Conservation (phyloP, 257 asterid genomes). For the Mitragyna speciosa region DNA sequence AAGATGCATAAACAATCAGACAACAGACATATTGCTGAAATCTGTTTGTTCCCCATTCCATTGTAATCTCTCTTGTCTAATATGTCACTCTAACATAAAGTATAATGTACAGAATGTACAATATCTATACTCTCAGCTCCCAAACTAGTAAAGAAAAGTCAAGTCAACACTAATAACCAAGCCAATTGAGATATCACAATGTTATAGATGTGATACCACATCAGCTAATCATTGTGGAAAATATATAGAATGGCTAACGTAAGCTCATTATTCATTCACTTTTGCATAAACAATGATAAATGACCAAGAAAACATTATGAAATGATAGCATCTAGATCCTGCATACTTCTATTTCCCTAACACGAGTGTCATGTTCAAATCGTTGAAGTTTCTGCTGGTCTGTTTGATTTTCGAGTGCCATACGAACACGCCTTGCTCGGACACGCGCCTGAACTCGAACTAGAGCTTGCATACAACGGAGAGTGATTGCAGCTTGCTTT, state of each 20-base stretch:
- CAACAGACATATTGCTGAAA: neutral
- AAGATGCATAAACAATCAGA: neutral
- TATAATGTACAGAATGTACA: neutral
- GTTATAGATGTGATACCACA: neutral
- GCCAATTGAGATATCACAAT: neutral
- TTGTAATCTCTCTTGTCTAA: neutral
- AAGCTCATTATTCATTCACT: neutral
- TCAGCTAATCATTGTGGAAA: neutral
- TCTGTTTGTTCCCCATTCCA: neutral
- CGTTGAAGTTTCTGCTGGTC: slow-evolving; percentile 69
- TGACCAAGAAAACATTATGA: neutral
- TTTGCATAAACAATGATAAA: neutral
- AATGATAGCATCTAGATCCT: slow-evolving; percentile 12
- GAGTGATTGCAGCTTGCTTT: slow-evolving; percentile 94
- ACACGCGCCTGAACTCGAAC: slow-evolving; percentile 99
- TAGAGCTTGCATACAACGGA: slow-evolving; percentile 98
- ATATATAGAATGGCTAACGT: neutral
- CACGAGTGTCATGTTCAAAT: slow-evolving; percentile 72
- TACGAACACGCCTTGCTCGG: slow-evolving; percentile 93
- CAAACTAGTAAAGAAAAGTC: neutral
- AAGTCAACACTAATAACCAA: neutral
- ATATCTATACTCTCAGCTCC: neutral
- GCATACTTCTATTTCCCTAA: slow-evolving; percentile 88
- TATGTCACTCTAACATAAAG: neutral
- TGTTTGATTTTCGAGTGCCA: slow-evolving; percentile 82